These are phyloP conservation scores for Globisporangium abappressorium DNA, from an alignment of 352 stramenopile species.

Conservation along the genomic window DNA sequence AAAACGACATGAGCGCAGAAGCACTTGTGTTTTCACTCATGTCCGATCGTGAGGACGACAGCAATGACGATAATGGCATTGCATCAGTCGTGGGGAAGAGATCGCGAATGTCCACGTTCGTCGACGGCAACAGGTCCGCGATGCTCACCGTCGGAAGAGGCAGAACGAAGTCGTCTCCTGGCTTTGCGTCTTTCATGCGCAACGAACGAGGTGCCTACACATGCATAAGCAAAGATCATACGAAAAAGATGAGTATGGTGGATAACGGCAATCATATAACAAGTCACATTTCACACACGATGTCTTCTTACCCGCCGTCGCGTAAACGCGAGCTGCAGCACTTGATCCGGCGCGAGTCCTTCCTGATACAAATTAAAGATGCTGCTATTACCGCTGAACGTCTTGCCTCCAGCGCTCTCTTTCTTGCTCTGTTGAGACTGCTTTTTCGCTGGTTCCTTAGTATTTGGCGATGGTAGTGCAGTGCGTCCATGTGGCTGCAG, in stretches of 20 bases:
- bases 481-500: background rate
- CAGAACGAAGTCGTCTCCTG: constrained; percentile 52
- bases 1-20: background rate
- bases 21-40: background rate
- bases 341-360: constrained; percentile 44
- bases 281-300: background rate
- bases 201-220: constrained; percentile 21
- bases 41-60: background rate
- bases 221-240: background rate
- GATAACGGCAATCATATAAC: background rate
- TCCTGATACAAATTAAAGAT: constrained; percentile 71
- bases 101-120: constrained; percentile 23
- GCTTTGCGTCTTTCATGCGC: constrained; percentile 18
- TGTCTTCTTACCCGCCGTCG: constrained; percentile 28
- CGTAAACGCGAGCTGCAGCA: constrained; percentile 59
- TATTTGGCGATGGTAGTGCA: background rate
- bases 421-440: background rate
- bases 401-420: background rate
- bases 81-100: background rate
- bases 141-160: constrained; percentile 38
- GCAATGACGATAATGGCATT: background rate
- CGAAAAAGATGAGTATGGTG: background rate
- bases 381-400: background rate
- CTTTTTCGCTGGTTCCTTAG: background rate
- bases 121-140: constrained; percentile 29